phyloP scores from a whole-genome alignment of 2,329 filamentous ascomycete species.

The Curvularia verruculosa region DNA sequence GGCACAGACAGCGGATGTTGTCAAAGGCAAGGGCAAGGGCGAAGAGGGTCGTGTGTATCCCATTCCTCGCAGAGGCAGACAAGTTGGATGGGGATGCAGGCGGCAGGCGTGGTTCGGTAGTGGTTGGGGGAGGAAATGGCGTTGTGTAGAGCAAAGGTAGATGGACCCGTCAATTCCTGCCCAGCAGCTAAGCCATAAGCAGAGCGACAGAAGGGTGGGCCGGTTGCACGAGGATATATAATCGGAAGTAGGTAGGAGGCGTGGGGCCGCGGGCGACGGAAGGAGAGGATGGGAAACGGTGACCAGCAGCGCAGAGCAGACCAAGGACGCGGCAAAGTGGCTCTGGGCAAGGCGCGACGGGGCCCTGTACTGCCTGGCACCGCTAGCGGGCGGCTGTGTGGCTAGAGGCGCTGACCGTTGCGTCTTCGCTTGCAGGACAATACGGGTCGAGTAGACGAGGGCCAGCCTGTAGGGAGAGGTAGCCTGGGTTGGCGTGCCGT shows the following conservation, averaged over 20 bases:
- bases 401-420: slow-evolving; percentile 15
- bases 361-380: slow-evolving; percentile 4
- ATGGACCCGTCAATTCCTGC: slow-evolving; percentile 14
- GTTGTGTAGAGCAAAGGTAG: slow-evolving; percentile 13
- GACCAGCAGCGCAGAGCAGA: slow-evolving; percentile 13
- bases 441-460: slow-evolving; percentile 11
- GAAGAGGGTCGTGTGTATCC: slow-evolving; percentile 22
- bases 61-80: slow-evolving; percentile 34
- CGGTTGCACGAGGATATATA: slow-evolving; percentile 1
- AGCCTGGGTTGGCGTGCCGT: not conserved
- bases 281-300: slow-evolving; percentile 35
- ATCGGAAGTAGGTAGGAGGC: not conserved
- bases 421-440: slow-evolving; percentile 17
- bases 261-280: slow-evolving; percentile 15
- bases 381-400: slow-evolving; percentile 10
- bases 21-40: slow-evolving; percentile 16
- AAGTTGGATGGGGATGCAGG: slow-evolving; percentile 11
- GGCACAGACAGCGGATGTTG: slow-evolving; percentile 17
- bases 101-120: not conserved
- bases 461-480: not conserved
- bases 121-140: slow-evolving; percentile 4
- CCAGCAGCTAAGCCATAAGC: slow-evolving; percentile 25
- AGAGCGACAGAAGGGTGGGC: slow-evolving; percentile 8
- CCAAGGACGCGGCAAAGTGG: slow-evolving; percentile 10
- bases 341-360: slow-evolving; percentile 17